Evolutionary conservation across 192 early-diverging fungal species (phyloP).

Genomic region (Coemansia sp.): DNA sequence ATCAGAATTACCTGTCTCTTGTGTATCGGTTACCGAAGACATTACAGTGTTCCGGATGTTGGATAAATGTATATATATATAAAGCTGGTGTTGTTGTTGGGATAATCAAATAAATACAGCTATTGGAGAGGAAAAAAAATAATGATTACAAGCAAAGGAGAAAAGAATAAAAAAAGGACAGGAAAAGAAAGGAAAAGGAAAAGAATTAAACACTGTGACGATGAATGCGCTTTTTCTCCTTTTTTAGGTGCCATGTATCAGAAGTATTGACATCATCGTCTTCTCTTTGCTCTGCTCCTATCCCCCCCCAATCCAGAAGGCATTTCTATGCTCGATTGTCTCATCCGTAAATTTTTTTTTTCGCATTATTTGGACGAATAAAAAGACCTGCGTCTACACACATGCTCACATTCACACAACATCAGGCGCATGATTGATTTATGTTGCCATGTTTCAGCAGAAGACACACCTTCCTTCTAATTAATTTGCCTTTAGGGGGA

Average conservation of each 20-base stretch:
- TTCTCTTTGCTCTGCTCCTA: background rate
- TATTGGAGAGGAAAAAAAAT: no score
- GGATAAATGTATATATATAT: no score
- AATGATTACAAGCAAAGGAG: no score
- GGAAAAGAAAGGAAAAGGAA: background rate
- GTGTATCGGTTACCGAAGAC: background rate
- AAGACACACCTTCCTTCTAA: no score
- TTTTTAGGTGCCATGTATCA: background rate
- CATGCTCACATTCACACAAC: background rate
- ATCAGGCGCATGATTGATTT: no score
- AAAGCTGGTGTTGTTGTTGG: background rate
- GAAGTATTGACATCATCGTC: background rate
- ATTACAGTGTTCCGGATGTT: background rate
- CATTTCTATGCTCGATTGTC: background rate
- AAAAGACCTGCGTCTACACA: background rate
- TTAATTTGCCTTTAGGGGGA: no score
- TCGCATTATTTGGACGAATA: background rate
- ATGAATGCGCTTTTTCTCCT: background rate
- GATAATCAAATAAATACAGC: no score
- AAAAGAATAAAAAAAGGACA: background rate
- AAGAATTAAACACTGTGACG: background rate
- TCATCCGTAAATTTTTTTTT: background rate
- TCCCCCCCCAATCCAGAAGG: background rate
- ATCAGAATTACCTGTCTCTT: constrained; percentile 10
- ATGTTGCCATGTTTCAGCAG: no score